Conservation (phyloP, 78 protist species). For the Paratrimastix pyriformis region DNA sequence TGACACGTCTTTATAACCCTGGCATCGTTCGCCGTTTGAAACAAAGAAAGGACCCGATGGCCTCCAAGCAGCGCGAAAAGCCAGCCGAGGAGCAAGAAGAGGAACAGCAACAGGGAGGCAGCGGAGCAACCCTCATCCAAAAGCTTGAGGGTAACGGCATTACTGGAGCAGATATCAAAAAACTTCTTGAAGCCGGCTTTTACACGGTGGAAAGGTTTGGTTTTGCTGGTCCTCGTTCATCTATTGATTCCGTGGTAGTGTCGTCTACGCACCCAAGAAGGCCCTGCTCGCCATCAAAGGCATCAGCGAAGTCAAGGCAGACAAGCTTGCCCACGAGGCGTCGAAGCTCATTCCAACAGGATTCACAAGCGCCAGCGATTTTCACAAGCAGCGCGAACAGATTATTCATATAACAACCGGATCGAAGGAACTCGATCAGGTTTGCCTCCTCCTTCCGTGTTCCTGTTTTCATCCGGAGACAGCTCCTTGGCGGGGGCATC, state of each 20-base stretch:
- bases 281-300: constrained; percentile 75
- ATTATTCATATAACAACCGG: constrained; percentile 81
- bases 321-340: constrained; percentile 68
- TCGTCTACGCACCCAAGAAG: constrained; percentile 77
- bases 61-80: background rate
- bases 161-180: constrained; percentile 69
- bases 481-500: constrained; percentile 86
- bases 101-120: background rate
- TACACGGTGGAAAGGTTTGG: constrained; percentile 70
- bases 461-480: constrained; percentile 51
- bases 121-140: constrained; percentile 7
- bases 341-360: constrained; percentile 80
- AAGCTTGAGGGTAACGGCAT: constrained; percentile 58
- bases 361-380: constrained; percentile 84
- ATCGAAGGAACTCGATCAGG: constrained; percentile 33
- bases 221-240: background rate
- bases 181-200: constrained; percentile 79
- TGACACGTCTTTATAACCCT: too few relatives aligned
- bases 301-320: constrained; percentile 89
- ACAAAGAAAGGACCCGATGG: too few relatives aligned
- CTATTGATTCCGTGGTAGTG: constrained; percentile 36
- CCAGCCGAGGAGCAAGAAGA: background rate
- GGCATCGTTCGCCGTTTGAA: too few relatives aligned
- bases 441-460: background rate
- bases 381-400: constrained; percentile 55